A percentile compares a stretch with the other conserved stretches of the same genome.
These are phyloP conservation scores for Gossypium anomalum DNA, from an alignment of 345 rosid species.

Conservation along the genomic window DNA sequence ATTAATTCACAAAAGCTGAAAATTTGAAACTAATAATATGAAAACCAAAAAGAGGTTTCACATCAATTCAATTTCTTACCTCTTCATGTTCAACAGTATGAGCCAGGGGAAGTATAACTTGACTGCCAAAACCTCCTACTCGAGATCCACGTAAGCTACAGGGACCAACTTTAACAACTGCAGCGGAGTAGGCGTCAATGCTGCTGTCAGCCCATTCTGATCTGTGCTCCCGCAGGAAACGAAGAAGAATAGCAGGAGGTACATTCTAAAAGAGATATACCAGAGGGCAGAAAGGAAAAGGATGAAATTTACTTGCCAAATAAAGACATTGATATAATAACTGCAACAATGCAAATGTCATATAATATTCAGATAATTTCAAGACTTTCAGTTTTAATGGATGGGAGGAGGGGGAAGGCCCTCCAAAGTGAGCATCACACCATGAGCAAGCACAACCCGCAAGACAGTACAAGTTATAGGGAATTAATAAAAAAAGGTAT, in stretches of 20 bases:
- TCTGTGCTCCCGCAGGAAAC: slow-evolving; percentile 94
- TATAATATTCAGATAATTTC: not conserved
- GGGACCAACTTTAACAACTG: slow-evolving; percentile 94
- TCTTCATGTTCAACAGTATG: slow-evolving; percentile 96
- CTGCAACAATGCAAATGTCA: not conserved
- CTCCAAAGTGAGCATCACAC: not conserved
- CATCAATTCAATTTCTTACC: slow-evolving; percentile 37
- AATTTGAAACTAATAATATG: not conserved
- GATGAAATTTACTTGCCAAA: not conserved
- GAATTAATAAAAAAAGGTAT: not conserved
- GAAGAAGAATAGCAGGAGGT: slow-evolving; percentile 93
- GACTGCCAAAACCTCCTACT: slow-evolving; percentile 85
- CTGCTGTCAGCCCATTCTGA: slow-evolving; percentile 99
- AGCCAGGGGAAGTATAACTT: slow-evolving; percentile 93
- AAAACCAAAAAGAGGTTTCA: not conserved
- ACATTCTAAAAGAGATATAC: slow-evolving; percentile 55
- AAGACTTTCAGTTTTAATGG: not conserved
- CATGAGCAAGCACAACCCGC: not conserved
- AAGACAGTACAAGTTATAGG: not conserved
- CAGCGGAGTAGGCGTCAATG: slow-evolving; percentile 91
- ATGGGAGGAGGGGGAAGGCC: not conserved
- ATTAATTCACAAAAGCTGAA: not conserved
- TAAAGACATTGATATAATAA: not conserved
- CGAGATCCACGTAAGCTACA: slow-evolving; percentile 67
- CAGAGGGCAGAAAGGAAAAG: not conserved